Evolutionary conservation across 495 filamentous ascomycete species (phyloP).

Genomic region (Penicillium fimorum): DNA sequence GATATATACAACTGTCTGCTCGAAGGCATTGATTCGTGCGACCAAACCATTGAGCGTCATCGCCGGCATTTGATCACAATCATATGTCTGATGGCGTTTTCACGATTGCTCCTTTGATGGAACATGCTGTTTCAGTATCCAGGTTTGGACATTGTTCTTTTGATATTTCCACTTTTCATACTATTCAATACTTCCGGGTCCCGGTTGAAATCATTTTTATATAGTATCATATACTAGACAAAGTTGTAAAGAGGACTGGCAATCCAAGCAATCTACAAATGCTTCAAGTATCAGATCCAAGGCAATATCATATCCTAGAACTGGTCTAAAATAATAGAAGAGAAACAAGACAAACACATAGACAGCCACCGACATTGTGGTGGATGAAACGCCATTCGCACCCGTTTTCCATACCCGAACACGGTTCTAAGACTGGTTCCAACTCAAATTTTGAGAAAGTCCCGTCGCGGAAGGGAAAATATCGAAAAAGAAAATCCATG

Average conservation of each 20-base stretch:
- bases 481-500: conserved; percentile 45
- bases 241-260: not conserved
- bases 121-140: not conserved
- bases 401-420: conserved; percentile 52
- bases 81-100: not conserved
- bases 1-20: not conserved
- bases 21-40: not conserved
- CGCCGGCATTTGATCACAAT: not conserved
- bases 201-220: not conserved
- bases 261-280: not conserved
- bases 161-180: not conserved
- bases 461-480: conserved; percentile 37
- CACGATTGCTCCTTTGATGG: not conserved
- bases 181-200: not conserved
- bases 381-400: conserved; percentile 50
- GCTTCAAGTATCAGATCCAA: conserved; percentile 10
- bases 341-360: conserved; percentile 27
- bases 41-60: not conserved
- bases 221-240: not conserved
- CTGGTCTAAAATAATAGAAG: conserved; percentile 28
- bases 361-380: conserved; percentile 37
- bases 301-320: conserved; percentile 29
- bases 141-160: not conserved
- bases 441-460: conserved; percentile 35
- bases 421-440: conserved; percentile 47